Evolutionary conservation across 768 basidiomycete genomes (phyloP).

Genomic region (Termitomyces heimii): DNA sequence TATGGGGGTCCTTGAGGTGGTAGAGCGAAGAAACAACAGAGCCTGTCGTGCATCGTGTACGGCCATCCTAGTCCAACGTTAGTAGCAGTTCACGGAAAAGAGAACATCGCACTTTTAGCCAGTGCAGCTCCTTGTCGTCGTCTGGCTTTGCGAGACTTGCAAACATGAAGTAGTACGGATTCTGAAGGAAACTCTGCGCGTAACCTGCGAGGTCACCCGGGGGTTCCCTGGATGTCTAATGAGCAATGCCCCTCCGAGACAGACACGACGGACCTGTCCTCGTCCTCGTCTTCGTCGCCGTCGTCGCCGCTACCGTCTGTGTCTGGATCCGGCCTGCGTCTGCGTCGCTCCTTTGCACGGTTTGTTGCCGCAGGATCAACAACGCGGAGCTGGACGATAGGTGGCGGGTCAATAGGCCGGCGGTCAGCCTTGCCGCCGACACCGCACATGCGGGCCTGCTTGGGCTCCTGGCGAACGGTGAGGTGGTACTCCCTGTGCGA

Average conservation of each 20-base stretch:
- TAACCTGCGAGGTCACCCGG: constrained; percentile 33
- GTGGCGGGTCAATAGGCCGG: constrained; percentile 94
- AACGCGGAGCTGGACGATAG: constrained; percentile 92
- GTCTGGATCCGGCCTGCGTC: background rate
- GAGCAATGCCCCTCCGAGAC: background rate
- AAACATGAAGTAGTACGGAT: constrained; percentile 96
- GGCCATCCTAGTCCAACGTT: constrained; percentile 57
- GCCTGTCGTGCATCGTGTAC: constrained; percentile 88
- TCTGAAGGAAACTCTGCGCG: constrained; percentile 68
- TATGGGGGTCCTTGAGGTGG: constrained; percentile 73
- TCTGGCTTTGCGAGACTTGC: constrained; percentile 86
- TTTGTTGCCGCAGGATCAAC: constrained; percentile 59
- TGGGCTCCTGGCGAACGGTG: constrained; percentile 84
- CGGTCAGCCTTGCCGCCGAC: constrained; percentile 91
- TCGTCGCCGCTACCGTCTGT: constrained; percentile 6
- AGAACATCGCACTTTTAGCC: constrained; percentile 49
- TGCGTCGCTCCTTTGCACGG: background rate
- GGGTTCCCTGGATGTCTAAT: background rate
- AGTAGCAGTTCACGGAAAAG: background rate
- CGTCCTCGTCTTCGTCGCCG: constrained; percentile 5
- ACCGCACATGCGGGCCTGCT: constrained; percentile 88
- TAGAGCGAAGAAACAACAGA: constrained; percentile 87
- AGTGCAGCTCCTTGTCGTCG: constrained; percentile 84
- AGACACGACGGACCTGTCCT: constrained; percentile 9
- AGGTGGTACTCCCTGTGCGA: constrained; percentile 74